Evolutionary conservation across 768 basidiomycete genomes (phyloP).

Genomic region (Hemileccinum rubropunctum): DNA sequence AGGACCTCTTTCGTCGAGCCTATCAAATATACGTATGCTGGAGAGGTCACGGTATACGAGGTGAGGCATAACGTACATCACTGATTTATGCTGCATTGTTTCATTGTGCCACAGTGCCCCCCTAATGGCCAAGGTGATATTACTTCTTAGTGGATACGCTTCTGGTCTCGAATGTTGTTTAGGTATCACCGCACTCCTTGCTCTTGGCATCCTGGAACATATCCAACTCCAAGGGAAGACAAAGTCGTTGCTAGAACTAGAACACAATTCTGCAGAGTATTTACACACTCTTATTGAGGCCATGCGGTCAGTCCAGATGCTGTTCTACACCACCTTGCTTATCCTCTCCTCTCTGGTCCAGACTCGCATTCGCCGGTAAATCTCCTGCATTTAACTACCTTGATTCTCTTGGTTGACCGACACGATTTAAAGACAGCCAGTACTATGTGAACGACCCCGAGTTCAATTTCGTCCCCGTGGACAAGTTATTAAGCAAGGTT

Average conservation of each 20-base stretch:
- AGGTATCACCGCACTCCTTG: constrained; percentile 90
- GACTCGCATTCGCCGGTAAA: constrained; percentile 73
- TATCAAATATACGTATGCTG: constrained; percentile 84
- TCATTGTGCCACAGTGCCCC: constrained; percentile 60
- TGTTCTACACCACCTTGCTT: background rate
- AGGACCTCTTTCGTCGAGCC: constrained; percentile 80
- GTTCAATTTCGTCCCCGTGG: constrained; percentile 70
- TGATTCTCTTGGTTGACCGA: background rate
- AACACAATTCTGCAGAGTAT: constrained; percentile 90
- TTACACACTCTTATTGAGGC: constrained; percentile 86
- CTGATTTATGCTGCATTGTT: background rate
- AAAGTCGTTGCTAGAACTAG: constrained; percentile 69
- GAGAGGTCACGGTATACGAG: constrained; percentile 89
- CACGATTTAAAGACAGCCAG: constrained; percentile 57
- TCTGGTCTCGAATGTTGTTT: background rate
- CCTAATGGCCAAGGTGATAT: constrained; percentile 87
- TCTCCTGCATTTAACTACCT: background rate
- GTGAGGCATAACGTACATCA: constrained; percentile 37
- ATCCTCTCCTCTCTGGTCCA: constrained; percentile 18
- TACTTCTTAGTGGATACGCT: background rate
- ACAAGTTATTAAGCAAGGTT: constrained; percentile 83
- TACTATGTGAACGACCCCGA: constrained; percentile 95
- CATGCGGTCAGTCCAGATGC: constrained; percentile 51
- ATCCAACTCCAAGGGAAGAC: constrained; percentile 74
- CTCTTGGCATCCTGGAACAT: constrained; percentile 88